Evolutionary conservation across 441 rosid genomes (phyloP).

Genomic region (Daphne laureola): DNA sequence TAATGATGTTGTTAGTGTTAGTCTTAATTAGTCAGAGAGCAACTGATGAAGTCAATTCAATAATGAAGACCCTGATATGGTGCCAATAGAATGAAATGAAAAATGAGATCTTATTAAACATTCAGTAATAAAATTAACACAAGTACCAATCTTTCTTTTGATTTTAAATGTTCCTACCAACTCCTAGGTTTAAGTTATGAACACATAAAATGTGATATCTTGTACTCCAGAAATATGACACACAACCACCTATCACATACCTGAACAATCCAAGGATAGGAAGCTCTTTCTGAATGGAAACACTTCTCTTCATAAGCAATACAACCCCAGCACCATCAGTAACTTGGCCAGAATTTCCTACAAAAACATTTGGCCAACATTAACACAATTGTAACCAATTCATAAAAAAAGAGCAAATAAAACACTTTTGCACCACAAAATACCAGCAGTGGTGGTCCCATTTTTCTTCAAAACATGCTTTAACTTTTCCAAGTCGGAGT

Average conservation of each 20-base stretch:
- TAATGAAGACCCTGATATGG: too few relatives aligned
- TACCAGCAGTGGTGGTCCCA: conserved; percentile 97
- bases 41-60: too few relatives aligned
- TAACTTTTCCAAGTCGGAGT: conserved; percentile 64
- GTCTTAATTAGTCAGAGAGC: too few relatives aligned
- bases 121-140: too few relatives aligned
- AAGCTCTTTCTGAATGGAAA: conserved; percentile 70
- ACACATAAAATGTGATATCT: too few relatives aligned
- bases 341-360: conserved; percentile 97
- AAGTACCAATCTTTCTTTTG: too few relatives aligned
- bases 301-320: conserved; percentile 90
- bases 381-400: conserved; percentile 7
- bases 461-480: conserved; percentile 86
- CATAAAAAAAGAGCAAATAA: background rate
- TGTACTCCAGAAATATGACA: conserved; percentile 4
- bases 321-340: conserved; percentile 99
- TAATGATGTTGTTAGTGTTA: too few relatives aligned
- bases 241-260: conserved; percentile 22
- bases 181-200: too few relatives aligned
- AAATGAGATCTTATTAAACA: too few relatives aligned
- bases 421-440: conserved; percentile 5
- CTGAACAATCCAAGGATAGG: conserved; percentile 95
- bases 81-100: too few relatives aligned
- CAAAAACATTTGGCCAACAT: conserved; percentile 8
- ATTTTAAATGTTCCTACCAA: too few relatives aligned